Base-by-base conservation (phyloP, 1,139 yeast genomes). In the Ogataea hybrid region DNA sequence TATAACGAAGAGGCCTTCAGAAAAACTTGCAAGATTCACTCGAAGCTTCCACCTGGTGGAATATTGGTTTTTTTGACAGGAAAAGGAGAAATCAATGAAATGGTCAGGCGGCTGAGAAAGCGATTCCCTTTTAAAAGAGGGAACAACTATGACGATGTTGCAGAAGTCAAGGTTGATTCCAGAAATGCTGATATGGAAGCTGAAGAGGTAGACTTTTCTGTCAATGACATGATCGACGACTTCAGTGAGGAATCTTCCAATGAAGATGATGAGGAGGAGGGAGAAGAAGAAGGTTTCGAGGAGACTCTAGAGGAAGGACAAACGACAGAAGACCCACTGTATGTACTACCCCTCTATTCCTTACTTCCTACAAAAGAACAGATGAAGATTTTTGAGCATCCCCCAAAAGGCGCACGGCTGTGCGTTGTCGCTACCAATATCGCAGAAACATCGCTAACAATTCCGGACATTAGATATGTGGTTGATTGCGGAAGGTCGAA, bases 371-470 rank as follows among this genome's bases (percentile, higher is more conserved):
- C 97, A 0, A 79, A 77, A 38, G 96, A 92, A 57, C 99, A 94
- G 65, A 83, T 94, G 92, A 86, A 82, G 58, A 96, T 94, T 1
- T 94, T 94, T 61, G 79, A 85, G 44, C 71, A 71, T 0, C 95
- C 96, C 3, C 98, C 98, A 1, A 68, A 69, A 15, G 96, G 95
- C 1, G 75, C 90, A 30, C 73, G 99, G 56, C 63, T 92, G 8
- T 90, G 97, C 68, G 85, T 94, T 36, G 87, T 94, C 18, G 96
- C 99, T 2, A 94, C 99, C 2, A 94, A 94, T 61, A 96, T 94
- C 44, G 98, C 99, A 0, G 99, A 94, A 64, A 94, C 99, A 0
- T 88, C 97, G 3, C 74, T 94, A 62, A 94, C 99, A 0, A 94
- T 94, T 52, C 98, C 98, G 0, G 95, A 96, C 7, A 87, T 94